Evolutionary conservation across 169 alveolate species (phyloP).

Genomic region (Plasmodium yoelii): DNA sequence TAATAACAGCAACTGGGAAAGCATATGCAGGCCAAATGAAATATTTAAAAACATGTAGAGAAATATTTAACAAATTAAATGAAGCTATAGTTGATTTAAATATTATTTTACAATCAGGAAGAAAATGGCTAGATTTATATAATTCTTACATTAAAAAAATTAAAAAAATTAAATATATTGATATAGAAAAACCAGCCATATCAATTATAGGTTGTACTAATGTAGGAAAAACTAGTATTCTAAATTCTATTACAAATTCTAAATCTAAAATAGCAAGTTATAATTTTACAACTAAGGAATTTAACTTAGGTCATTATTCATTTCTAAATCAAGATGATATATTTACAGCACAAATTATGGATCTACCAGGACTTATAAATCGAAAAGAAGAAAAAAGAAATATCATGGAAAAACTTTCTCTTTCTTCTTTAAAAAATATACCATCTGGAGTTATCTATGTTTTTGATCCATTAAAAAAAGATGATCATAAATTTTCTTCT

Average conservation of each 20-base stretch:
- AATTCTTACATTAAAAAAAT: slow-evolving; percentile 54
- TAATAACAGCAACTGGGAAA: slow-evolving; percentile 65
- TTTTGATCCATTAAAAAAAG: slow-evolving; percentile 68
- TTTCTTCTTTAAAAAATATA: slow-evolving; percentile 56
- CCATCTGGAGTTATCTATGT: slow-evolving; percentile 69
- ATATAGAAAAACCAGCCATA: slow-evolving; percentile 62
- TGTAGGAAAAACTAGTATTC: slow-evolving; percentile 70
- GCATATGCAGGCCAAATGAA: slow-evolving; percentile 71
- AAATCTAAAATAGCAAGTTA: slow-evolving; percentile 57
- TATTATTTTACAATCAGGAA: slow-evolving; percentile 61
- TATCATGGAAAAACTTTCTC: slow-evolving; percentile 59
- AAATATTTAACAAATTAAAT: slow-evolving; percentile 36
- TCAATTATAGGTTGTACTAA: slow-evolving; percentile 71
- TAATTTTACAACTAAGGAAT: slow-evolving; percentile 69
- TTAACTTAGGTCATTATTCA: slow-evolving; percentile 74
- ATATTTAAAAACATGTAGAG: slow-evolving; percentile 71
- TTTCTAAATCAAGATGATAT: slow-evolving; percentile 49
- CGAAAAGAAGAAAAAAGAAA: slow-evolving; percentile 74
- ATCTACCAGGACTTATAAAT: slow-evolving; percentile 68
- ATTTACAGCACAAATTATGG: slow-evolving; percentile 68
- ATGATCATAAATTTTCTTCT: slow-evolving; percentile 68
- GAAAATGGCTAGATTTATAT: slow-evolving; percentile 62
- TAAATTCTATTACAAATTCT: slow-evolving; percentile 64
- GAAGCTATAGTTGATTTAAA: slow-evolving; percentile 70
- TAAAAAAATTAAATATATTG: slow-evolving; percentile 68